Base-by-base conservation (phyloP, 2,329 filamentous ascomycete species). In the Fusarium paranaense region DNA sequence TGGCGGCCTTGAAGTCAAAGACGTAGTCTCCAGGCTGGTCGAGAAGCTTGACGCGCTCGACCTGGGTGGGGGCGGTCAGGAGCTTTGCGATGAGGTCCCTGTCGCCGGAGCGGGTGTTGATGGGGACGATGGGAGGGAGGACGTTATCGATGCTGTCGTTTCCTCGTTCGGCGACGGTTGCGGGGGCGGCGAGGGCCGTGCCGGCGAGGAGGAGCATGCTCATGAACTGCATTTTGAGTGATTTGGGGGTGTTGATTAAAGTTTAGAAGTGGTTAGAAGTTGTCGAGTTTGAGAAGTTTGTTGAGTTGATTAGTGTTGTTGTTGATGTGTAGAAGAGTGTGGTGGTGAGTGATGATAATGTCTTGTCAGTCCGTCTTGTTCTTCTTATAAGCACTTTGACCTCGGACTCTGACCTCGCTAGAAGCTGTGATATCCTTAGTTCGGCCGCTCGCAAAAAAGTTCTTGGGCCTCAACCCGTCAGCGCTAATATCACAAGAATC, bases 1-100 rank as follows among this genome's bases (percentile, higher is more conserved):
- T 65, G 10, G 69, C 62, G 14, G 61, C 75, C 63, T 80, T 81
- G 78, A 86, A 86, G 79, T 85, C 81, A 75, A 86, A 86, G 71
- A 85, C 76, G 73, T 83, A 86, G 71, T 85, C 81, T 38, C 81
- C 81, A 11, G 80, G 80, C 67, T 81, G 76, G 75, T 80, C 71
- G 54, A 79, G 78, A 9, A 83, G 76, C 62, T 74, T 77, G 76
- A 78, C 69, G n/a, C 81, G 80, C 4, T 83, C 80, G 25, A 64
- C 66, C 32, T 81, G 78, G 0, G 81, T 83, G 0, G 81, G 74
- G 0, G 77, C 73, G 0, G 79, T 80, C 25, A 80, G 57, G 60
- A 81, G 76, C 64, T 79, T 79, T 22, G 76, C 35, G 64, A 81
- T 81, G 57, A 81, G 75, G 20, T 77, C 73, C 20, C 47, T 33